Conservation (phyloP, 768 basidiomycete genomes). For the Mycena haematopus region DNA sequence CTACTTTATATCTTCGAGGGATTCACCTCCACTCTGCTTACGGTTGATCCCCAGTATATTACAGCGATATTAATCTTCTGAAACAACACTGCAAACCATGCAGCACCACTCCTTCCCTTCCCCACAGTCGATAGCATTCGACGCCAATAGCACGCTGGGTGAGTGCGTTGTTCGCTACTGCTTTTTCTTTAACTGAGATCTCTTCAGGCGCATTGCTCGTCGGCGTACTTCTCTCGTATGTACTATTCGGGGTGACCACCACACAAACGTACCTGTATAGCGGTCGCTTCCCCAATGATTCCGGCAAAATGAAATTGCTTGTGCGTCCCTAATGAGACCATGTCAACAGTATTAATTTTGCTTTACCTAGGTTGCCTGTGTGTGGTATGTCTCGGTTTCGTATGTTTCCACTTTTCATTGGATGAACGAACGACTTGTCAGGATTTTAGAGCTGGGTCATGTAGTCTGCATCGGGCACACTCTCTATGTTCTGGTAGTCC, state of each 20-base stretch:
- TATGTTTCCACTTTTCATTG: neutral
- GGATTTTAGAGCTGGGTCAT: constrained; percentile 26
- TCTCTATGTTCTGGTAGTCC: constrained; percentile 13
- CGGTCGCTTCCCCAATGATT: constrained; percentile 19
- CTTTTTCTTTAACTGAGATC: neutral
- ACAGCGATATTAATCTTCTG: no score
- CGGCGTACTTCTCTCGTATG: constrained; percentile 18
- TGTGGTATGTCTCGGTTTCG: constrained; percentile 13
- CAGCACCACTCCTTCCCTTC: no score
- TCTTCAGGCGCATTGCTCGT: constrained; percentile 18
- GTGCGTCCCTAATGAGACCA: neutral
- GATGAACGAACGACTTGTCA: neutral
- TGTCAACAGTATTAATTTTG: neutral
- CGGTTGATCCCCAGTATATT: no score
- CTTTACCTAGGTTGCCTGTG: constrained; percentile 15
- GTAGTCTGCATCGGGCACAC: constrained; percentile 23
- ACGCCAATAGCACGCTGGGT: constrained; percentile 6
- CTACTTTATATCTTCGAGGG: neutral
- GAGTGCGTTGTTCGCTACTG: neutral
- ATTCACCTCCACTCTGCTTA: no score
- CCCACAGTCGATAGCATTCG: neutral
- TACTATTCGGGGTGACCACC: constrained; percentile 20
- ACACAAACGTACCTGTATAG: constrained; percentile 17
- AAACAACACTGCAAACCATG: no score
- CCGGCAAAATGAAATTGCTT: constrained; percentile 8